Base-by-base conservation (phyloP, 805 yeast species). In the Teunomyces kruisii region DNA sequence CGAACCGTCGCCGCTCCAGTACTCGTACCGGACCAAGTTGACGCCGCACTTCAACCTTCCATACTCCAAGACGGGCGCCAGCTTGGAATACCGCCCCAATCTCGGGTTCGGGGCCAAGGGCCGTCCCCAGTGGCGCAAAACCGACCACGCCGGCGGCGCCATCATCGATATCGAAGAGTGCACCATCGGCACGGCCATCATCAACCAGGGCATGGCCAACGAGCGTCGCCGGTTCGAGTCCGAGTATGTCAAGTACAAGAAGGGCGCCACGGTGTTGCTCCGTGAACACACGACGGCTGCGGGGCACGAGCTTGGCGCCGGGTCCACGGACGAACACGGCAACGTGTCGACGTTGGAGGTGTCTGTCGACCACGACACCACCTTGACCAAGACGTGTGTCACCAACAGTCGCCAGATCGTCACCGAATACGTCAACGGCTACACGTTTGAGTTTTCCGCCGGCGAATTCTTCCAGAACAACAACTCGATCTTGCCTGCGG, bases 381-480 rank as follows among this genome's bases (percentile, higher is more conserved):
- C 40, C 46, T 61, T 75, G 38, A 70, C 76, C 45, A 84, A 86
- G 57, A 81, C 90, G 0, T 88, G 94, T 64, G 89, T 84, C 10
- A 88, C 96, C 0, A 78, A 86, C 46, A 67, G 87, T 27, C 82
- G 91, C 61, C 87, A 84, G 48, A 81, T 88, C 42, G 94, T 92
- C 43, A 80, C 81, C 7, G 97, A 91, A 59, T 79, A 78, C 54
- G 78, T 86, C 36, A 77, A 80, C 47, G 96, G 92, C 1, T 81
- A 76, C 64, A 78, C 82, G 41, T 94, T 94, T 65, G 84, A 87
- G 58, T 94, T 88, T 64, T 83, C 90, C 27, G 97, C 97, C 0
- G 96, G 96, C 45, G 96, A 91, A 63, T 94, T 94, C 61, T 94
- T 94, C 75, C 99, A 92, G 68, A 92, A 92, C 68, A 92, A 92